Percentiles rank a stretch among this genome's conserved stretches.
phyloP scores from a whole-genome alignment of 2,329 filamentous ascomycete genomes.

The Dothistroma septosporum region DNA sequence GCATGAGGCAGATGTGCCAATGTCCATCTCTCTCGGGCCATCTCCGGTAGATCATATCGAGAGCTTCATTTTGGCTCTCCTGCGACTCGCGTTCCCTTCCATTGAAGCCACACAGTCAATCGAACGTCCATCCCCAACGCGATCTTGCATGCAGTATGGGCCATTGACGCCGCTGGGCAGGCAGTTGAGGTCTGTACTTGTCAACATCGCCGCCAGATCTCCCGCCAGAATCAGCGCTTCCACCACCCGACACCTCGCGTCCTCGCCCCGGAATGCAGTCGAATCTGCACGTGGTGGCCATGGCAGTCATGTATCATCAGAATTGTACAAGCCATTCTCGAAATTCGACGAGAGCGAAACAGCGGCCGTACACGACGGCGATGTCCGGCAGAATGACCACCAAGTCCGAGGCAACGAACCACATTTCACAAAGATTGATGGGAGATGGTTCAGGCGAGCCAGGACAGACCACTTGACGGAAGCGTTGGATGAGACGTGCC shows the following conservation, averaged over 20 bases:
- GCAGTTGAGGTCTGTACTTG: constrained; percentile 30
- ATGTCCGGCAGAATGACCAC: background rate
- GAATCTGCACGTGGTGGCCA: background rate
- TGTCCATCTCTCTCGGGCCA: background rate
- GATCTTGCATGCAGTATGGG: constrained; percentile 35
- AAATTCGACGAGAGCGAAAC: background rate
- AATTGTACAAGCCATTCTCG: background rate
- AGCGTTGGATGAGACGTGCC: constrained; percentile 6
- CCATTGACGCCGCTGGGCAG: constrained; percentile 33
- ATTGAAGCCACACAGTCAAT: background rate
- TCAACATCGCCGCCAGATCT: constrained; percentile 5
- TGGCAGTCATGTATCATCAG: background rate
- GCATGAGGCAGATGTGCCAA: too few species aligned
- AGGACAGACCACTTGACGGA: constrained; percentile 13
- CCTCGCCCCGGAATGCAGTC: background rate
- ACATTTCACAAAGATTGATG: background rate
- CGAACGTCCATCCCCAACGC: background rate
- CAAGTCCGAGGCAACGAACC: background rate
- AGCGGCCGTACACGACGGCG: background rate
- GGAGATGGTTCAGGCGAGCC: background rate
- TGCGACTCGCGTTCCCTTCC: background rate
- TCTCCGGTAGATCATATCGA: background rate
- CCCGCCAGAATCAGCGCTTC: background rate
- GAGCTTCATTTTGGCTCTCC: background rate
- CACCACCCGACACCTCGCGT: background rate